These are phyloP conservation scores for Beta lomatogona DNA, from an alignment of 179 eudicot species.

Conservation along the genomic window DNA sequence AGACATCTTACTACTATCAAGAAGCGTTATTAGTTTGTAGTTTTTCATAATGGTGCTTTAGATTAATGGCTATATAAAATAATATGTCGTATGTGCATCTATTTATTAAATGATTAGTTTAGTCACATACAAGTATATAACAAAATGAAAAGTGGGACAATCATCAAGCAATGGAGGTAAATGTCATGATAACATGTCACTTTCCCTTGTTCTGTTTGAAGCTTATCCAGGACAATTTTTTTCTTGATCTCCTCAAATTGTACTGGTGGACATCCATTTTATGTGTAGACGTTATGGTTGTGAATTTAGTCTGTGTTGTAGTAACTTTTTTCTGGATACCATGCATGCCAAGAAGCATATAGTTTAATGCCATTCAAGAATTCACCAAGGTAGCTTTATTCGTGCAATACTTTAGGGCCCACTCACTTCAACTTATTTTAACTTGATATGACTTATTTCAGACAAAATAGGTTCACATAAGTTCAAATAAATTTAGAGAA, in stretches of 20 bases:
- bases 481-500: too few relatives aligned
- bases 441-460: too few relatives aligned
- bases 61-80: background rate
- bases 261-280: too few relatives aligned
- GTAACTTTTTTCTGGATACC: too few relatives aligned
- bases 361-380: background rate
- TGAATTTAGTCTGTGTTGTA: too few relatives aligned
- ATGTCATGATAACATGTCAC: background rate
- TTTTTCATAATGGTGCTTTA: background rate
- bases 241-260: background rate
- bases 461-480: too few relatives aligned
- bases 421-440: too few relatives aligned
- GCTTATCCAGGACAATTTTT: background rate
- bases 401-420: background rate
- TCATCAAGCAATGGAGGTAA: background rate
- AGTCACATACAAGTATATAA: background rate
- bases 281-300: too few relatives aligned
- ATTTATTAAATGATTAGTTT: background rate
- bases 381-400: background rate
- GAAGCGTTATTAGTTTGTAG: background rate
- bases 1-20: background rate
- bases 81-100: background rate
- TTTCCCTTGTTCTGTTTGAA: constrained; percentile 3
- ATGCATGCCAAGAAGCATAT: background rate
- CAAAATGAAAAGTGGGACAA: background rate